Percentiles rank a stretch among this genome's conserved stretches.
These are phyloP conservation scores for Botryosphaeria agaves DNA, from an alignment of 2,329 filamentous ascomycete species.

Conservation along the genomic window DNA sequence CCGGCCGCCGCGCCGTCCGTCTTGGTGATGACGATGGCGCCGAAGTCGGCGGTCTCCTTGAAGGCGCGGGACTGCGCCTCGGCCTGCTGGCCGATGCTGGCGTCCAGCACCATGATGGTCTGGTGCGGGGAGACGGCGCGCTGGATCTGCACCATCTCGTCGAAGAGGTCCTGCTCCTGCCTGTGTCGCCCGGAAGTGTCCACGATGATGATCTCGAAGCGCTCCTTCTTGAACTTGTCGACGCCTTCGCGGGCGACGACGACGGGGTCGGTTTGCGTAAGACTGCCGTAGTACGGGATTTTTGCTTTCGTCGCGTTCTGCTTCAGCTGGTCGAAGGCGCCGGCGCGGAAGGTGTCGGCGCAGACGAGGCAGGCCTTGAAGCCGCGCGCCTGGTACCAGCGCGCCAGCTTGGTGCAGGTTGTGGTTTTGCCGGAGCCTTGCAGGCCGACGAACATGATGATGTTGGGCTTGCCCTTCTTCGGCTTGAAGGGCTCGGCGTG, in stretches of 20 bases:
- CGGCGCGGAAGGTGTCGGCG: conserved; percentile 94
- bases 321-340: conserved; percentile 95
- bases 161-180: conserved; percentile 87
- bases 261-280: conserved; percentile 91
- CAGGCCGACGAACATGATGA: conserved; percentile 98
- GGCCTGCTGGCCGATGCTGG: conserved; percentile 89
- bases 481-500: conserved; percentile 92
- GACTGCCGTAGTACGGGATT: conserved; percentile 93
- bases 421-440: conserved; percentile 98
- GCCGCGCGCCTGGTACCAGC: conserved; percentile 85
- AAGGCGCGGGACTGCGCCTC: conserved; percentile 91
- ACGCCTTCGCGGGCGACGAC: conserved; percentile 90
- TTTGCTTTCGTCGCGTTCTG: conserved; percentile 98
- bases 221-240: conserved; percentile 97
- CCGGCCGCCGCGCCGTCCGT: conserved; percentile 91
- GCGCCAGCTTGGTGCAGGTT: conserved; percentile 88
- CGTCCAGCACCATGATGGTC: conserved; percentile 95
- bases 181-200: conserved; percentile 91
- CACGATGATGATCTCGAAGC: conserved; percentile 96
- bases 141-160: conserved; percentile 97
- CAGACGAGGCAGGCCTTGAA: conserved; percentile 91
- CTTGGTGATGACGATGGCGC: conserved; percentile 97
- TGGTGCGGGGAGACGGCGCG: conserved; percentile 79
- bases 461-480: conserved; percentile 87
- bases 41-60: conserved; percentile 93